Base-by-base conservation (phyloP, 495 filamentous ascomycete genomes). In the Hyaloscypha hepaticicola region DNA sequence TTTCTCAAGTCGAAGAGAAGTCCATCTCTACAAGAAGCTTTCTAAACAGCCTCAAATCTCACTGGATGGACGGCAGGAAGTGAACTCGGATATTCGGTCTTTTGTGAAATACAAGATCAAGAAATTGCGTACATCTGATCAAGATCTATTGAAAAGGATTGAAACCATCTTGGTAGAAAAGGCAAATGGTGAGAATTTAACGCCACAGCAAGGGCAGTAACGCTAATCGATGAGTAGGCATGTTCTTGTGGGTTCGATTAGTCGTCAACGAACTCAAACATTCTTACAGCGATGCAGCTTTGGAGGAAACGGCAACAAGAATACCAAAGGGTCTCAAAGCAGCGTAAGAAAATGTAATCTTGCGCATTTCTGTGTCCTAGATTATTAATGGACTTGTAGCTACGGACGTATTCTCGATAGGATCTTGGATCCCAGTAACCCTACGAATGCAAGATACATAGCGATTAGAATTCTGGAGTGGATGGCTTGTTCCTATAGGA, bases 181-280 rank as follows among this genome's bases (percentile, higher is more conserved):
- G 5, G 38, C 38, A 45, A 45, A 45, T 14, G 38, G 38, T 45
- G 0, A 45, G 38, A 3, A 11, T 45, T 45, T 16, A 14, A 45
- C 38, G 19, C 38, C 38, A 45, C 3, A 4, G 38, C 38, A 45
- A 0, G 38, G 3, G 38, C 3, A n/a, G n/a, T 4, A 45, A 45
- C 19, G 38, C 38, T 45, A 0, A 45, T 45, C 6, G 3, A 45
- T 0, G 38, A 45, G 38, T 29, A 64, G 61, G 61, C 12, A 64
- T 64, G 61, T 64, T 64, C 16, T 33, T 64, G 34, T 64, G 61
- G 61, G 61, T 58, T 16, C 52, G 55, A 51, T 22, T 64, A 27
- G 55, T 64, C 2, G 41, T 64, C 11, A 1, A 57, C 2, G 41
- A 50, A 7, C 45, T 64, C 12, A 24, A 58, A 22, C 8, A 58